Evolutionary conservation across 495 filamentous ascomycete genomes (phyloP), one percentile per base, ranked within the genome.

Genomic region (Talaromyces ruber): DNA sequence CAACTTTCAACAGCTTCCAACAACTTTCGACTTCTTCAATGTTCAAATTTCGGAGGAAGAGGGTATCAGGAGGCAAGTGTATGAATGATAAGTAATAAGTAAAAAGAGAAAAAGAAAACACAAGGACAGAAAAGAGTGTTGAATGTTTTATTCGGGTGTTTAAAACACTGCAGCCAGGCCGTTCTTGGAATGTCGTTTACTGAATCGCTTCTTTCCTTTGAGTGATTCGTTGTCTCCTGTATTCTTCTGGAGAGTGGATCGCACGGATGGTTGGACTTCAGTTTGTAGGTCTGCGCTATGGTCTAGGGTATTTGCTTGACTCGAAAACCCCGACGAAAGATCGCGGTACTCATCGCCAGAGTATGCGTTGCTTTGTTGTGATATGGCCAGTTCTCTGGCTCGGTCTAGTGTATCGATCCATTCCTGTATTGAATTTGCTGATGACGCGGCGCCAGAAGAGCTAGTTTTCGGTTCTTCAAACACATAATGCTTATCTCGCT

Each of bases 401-500:
- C 87, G 82, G 65, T 93, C 91, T 43, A 97, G 77, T 39, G 82
- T 83, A 64, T 95, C 92, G 43, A 96, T 78, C 93, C 93, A 97
- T 68, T 97, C 92, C 64, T 93, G 86, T 0, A 84, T 83, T 37
- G 84, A 85, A 24, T 77, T 63, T 5, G 79, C 74, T 14, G 78
- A 74, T 25, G 79, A 62, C 26, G 74, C 76, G 26, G 72, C 66
- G 62, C 77, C 80, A 67, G 72, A 75, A 11, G 79, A 76, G n/a
- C 76, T 73, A 12, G 85, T 83, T 71, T 93, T 94, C 6, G 86
- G 80, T 52, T 95, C 93, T 76, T 99, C 95, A 70, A 99, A 99
- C 21, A 88, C 90, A 69, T 88, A 93, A 64, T 94, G 92, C 72
- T 92, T 89, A 51, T 96, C 92, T 62, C 85, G 84, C 95, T 98